Base-by-base conservation (phyloP, 148 eudicot species). In the Diospyros lotus region DNA sequence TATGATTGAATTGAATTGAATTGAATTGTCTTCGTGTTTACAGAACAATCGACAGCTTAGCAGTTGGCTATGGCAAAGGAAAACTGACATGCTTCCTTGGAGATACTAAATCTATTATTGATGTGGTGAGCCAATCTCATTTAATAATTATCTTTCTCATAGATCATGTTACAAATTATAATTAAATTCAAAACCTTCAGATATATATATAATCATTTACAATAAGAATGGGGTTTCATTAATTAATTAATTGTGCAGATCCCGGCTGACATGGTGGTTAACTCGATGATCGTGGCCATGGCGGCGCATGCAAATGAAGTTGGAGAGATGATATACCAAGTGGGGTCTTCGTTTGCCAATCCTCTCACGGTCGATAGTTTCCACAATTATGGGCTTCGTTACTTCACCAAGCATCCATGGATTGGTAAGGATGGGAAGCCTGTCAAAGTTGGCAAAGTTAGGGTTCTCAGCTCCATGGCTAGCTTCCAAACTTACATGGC, bases 1-100 rank as follows among this genome's bases (percentile, higher is more conserved):
- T 12, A 6, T 56, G 3, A 14, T 56, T 56, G 8, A 6, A 3
- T 15, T 56, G 1, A 6, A 3, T 15, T 56, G 1, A 17, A 62
- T 56, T 40, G 1, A 39, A 0, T 55, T 5, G 45, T 46, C 10
- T 64, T 51, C 39, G 13, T 18, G 60, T 69, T 78, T 58, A 56
- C 78, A 86, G 96, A 54, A 91, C 96, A 1, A 80, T 91, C 64
- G 96, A 91, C 54, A 89, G 92, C 77, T 43, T 91, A 63, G 84
- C 80, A 1, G 84, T 81, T 72, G 89, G 88, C 14, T 91, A 89
- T 78, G 96, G 89, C 8, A 87, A 89, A 87, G 96, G 96, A 40
- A 85, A 81, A 64, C 15, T 88, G 46, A 82, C 84, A 51, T 87
- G 82, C 77, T 84, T 87, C 72, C 71, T 84, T 1, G 93, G 91